phyloP scores from a whole-genome alignment of 2,329 filamentous ascomycete genomes.

The Capronia coronata region DNA sequence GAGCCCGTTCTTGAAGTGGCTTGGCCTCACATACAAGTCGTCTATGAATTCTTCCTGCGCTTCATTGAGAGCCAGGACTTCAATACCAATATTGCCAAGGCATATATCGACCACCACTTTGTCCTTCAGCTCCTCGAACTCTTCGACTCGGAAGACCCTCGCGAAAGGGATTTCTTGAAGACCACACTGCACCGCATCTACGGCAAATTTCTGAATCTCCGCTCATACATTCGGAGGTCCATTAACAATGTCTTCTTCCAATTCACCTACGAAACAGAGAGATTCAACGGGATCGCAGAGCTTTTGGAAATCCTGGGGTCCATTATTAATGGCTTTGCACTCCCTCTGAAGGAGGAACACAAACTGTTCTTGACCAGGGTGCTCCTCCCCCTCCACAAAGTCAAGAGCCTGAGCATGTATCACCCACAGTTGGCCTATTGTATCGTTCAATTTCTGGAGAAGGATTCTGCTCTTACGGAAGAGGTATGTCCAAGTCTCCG shows the following conservation, averaged over 20 bases:
- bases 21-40: constrained; percentile 98
- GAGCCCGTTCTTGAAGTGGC: constrained; percentile 96
- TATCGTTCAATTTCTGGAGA: constrained; percentile 97
- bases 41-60: constrained; percentile 97
- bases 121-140: constrained; percentile 91
- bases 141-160: constrained; percentile 95
- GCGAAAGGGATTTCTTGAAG: constrained; percentile 95
- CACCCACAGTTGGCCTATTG: constrained; percentile 97
- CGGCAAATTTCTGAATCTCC: constrained; percentile 95
- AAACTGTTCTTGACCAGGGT: constrained; percentile 95
- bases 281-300: constrained; percentile 97
- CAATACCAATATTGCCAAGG: constrained; percentile 98
- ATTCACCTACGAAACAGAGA: constrained; percentile 96
- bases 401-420: constrained; percentile 99
- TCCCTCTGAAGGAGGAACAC: constrained; percentile 96
- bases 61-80: constrained; percentile 99
- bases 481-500: constrained; percentile 56
- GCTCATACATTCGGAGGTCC: constrained; percentile 92
- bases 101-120: constrained; percentile 97
- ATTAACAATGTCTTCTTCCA: constrained; percentile 99
- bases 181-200: constrained; percentile 97
- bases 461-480: constrained; percentile 93
- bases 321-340: constrained; percentile 97
- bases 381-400: constrained; percentile 89
- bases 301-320: constrained; percentile 93